These are phyloP conservation scores for Starmerella stigmatis DNA, from an alignment of 805 yeast genomes.

Conservation along the genomic window DNA sequence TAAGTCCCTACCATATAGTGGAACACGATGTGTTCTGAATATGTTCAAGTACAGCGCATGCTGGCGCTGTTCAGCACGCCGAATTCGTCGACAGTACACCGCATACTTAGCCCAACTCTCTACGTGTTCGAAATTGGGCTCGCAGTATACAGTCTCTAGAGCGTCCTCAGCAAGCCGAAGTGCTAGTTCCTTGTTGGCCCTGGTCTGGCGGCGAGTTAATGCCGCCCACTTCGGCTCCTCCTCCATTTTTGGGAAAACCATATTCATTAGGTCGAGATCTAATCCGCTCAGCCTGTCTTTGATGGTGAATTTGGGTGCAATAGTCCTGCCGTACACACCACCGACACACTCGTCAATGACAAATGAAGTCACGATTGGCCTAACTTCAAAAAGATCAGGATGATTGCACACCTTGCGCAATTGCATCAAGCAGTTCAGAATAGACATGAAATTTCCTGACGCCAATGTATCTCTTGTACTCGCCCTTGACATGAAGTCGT, in stretches of 20 bases:
- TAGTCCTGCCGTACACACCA: constrained; percentile 33
- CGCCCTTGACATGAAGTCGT: constrained; percentile 94
- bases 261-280: constrained; percentile 44
- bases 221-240: constrained; percentile 14
- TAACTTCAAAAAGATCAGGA: constrained; percentile 89
- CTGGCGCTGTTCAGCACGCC: constrained; percentile 41
- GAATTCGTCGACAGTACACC: constrained; percentile 43
- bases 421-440: constrained; percentile 96
- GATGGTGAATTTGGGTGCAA: constrained; percentile 18
- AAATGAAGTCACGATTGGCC: constrained; percentile 88
- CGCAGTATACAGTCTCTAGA: constrained; percentile 19
- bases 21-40: constrained; percentile 53
- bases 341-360: constrained; percentile 59
- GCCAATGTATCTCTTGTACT: constrained; percentile 88
- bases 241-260: constrained; percentile 46
- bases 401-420: constrained; percentile 92
- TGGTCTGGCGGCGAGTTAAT: constrained; percentile 5
- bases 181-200: constrained; percentile 10
- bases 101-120: constrained; percentile 50
- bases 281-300: not conserved
- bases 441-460: constrained; percentile 87
- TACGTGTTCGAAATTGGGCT: constrained; percentile 27
- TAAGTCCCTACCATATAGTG: constrained; percentile 57
- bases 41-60: constrained; percentile 55
- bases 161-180: constrained; percentile 11